Percentiles rank a stretch among this genome's conserved stretches.
phyloP scores from a whole-genome alignment of 2,329 filamentous ascomycete genomes.

The Fusarium sp. region DNA sequence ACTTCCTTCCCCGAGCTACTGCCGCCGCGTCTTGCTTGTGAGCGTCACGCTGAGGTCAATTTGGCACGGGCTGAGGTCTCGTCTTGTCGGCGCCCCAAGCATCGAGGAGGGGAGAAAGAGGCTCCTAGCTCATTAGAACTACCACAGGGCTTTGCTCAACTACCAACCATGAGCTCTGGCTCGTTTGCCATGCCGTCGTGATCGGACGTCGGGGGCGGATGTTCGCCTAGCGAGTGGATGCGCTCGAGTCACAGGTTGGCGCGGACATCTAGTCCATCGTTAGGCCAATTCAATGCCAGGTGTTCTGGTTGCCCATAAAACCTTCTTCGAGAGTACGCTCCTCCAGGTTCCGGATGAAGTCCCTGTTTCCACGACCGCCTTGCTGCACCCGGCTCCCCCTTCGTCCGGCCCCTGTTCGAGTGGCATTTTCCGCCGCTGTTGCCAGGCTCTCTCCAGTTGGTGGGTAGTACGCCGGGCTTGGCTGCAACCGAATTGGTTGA shows the following conservation, averaged over 20 bases:
- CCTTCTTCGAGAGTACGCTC: constrained; percentile 95
- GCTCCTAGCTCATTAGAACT: constrained; percentile 23
- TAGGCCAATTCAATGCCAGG: constrained; percentile 71
- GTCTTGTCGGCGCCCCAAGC: constrained; percentile 18
- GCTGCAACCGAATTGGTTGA: constrained; percentile 92
- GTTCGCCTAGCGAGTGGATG: constrained; percentile 16
- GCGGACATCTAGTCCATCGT: constrained; percentile 32
- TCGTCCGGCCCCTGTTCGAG: constrained; percentile 70
- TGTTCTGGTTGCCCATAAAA: constrained; percentile 75
- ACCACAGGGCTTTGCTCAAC: constrained; percentile 15
- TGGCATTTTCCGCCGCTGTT: constrained; percentile 65
- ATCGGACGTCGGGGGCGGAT: constrained; percentile 8
- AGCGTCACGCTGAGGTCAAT: constrained; percentile 4
- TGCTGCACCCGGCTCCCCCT: constrained; percentile 80
- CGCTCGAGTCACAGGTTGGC: constrained; percentile 29
- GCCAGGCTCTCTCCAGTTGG: constrained; percentile 87
- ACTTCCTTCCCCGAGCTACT: constrained; percentile 10
- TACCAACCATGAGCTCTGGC: constrained; percentile 31
- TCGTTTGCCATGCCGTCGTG: constrained; percentile 22
- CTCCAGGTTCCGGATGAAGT: constrained; percentile 95
- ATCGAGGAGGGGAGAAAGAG: constrained; percentile 16
- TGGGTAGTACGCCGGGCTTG: constrained; percentile 96
- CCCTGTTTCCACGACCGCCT: constrained; percentile 73
- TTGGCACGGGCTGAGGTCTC: constrained; percentile 12
- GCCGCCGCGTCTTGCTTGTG: constrained; percentile 4